phyloP scores from a whole-genome alignment of 2,329 filamentous ascomycete genomes.

The Biscogniauxia mediterranea region DNA sequence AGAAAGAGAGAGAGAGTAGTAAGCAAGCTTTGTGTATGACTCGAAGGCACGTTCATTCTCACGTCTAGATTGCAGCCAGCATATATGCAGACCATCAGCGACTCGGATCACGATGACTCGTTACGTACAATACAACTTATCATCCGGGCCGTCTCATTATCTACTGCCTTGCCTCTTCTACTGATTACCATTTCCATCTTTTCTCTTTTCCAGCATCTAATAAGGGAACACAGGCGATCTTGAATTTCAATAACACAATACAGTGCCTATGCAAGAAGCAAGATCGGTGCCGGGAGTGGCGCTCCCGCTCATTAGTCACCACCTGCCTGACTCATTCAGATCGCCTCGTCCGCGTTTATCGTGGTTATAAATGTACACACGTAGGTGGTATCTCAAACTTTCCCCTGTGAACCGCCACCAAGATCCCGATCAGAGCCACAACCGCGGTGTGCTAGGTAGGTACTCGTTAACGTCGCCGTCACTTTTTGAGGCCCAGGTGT shows the following conservation, averaged over 20 bases:
- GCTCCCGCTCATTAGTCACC: constrained; percentile 18
- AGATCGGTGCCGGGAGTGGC: constrained; percentile 9
- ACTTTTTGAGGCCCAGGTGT: background rate
- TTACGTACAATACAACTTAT: constrained; percentile 2
- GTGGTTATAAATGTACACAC: too few species aligned
- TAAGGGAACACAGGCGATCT: background rate
- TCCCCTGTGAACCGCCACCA: background rate
- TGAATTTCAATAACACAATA: background rate
- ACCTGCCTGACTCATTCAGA: constrained; percentile 20
- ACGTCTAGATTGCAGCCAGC: constrained; percentile 17
- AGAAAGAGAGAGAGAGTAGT: background rate
- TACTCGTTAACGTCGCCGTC: background rate
- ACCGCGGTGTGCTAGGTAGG: background rate
- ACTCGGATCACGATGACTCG: constrained; percentile 13
- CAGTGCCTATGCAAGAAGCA: background rate
- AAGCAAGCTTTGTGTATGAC: background rate
- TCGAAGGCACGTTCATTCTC: constrained; percentile 21
- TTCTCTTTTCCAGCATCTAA: too few species aligned
- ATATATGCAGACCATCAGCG: constrained; percentile 18
- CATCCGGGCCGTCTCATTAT: background rate
- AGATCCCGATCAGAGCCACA: background rate
- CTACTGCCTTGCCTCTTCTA: background rate
- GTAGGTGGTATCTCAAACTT: background rate
- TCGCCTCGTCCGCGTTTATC: constrained; percentile 4
- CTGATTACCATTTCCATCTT: background rate